Base-by-base conservation (phyloP, 495 filamentous ascomycete genomes). In the Penicillium riverlandense region DNA sequence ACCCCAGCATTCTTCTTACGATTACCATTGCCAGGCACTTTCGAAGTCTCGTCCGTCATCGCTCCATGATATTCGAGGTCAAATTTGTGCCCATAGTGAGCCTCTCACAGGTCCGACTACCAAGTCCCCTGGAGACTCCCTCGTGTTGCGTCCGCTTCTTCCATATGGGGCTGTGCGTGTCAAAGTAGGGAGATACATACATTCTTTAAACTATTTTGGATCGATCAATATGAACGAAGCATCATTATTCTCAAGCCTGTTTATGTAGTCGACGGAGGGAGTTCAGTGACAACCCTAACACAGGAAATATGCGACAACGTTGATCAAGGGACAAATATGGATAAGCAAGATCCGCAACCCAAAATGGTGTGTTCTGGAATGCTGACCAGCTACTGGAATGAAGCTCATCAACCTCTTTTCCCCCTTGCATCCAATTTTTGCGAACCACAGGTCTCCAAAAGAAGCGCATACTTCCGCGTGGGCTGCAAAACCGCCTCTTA, bases 161-260 rank as follows among this genome's bases (percentile, higher is more conserved):
- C 29, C 22, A 35, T 31, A 63, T 73, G 66, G 59, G 58, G 65
- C 55, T 66, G 63, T 67, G 57, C 68, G 70, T 73, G 70, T 71
- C 70, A 66, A 73, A 63, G 59, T 54, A 67, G 64, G 65, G 67
- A 71, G 69, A 59, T 66, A 73, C 67, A 73, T 71, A 53, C 53
- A 49, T 47, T 38, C 35, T 41, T 35, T 29, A 38, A 7, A 34
- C 32, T 34, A 7, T 7, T 34, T 12, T 34, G 32, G 22, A 22
- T 2, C 6, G 22, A 22, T 22, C 22, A 22, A 22, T 22, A 22
- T 22, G 22, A 22, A 22, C 22, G 22, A 22, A 11, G 0, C 10
- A 34, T 10, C 2, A 34, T 34, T 34, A 6, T 34, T 12, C 31
- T n/a, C 10, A 34, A 34, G 2, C 32, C 2, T 34, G 0, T 11